Base-by-base conservation (phyloP, 257 asterid genomes). In the Solanum virginianum region DNA sequence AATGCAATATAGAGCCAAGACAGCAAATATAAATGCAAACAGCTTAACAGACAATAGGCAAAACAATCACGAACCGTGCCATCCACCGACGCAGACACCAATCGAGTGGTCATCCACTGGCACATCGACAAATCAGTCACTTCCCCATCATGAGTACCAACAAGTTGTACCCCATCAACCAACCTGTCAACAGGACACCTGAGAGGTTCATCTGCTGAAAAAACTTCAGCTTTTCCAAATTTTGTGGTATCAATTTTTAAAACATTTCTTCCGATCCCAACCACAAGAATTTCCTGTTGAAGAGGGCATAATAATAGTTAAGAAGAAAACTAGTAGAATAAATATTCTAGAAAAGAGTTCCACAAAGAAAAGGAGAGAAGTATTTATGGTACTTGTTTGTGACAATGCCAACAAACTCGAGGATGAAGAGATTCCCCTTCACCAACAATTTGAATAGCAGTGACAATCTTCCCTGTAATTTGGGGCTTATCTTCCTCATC, bases 391-490 rank as follows among this genome's bases (percentile, higher is more conserved):
- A 96, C 99, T 90, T 97, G 99, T 86, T 97, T 97, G 90, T 95
- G 98, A 85, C 98, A 95, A 85, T 97, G 99, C 99, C 99, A 97
- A 89, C 99, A 97, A 88, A 97, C 95, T 88, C 98, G 92, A 56
- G 99, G 98, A 88, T 95, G 99, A 82, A 92, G 94, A 69, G 96
- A 87, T 85, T 93, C 94, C 90, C 93, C 94, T 70, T 94, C 97
- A 85, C 98, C 98, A 22, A 90, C 90, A 86, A 97, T 89, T 51
- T 97, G 98, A 80, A 97, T 85, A 69, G 99, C 99, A 87, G 91
- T 86, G 65, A 93, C 91, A 59, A 92, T 89, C 93, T 85, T 92
- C 81, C 98, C 99, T 45, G 93, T 89, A 85, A 97, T 95, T 83
- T 97, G 98, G 55, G 98, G 97, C 82, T 92, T 97, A 85, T 94